These are phyloP conservation scores for Teratosphaeria nubilosa DNA, from an alignment of 2,329 filamentous ascomycete species.

Conservation along the genomic window DNA sequence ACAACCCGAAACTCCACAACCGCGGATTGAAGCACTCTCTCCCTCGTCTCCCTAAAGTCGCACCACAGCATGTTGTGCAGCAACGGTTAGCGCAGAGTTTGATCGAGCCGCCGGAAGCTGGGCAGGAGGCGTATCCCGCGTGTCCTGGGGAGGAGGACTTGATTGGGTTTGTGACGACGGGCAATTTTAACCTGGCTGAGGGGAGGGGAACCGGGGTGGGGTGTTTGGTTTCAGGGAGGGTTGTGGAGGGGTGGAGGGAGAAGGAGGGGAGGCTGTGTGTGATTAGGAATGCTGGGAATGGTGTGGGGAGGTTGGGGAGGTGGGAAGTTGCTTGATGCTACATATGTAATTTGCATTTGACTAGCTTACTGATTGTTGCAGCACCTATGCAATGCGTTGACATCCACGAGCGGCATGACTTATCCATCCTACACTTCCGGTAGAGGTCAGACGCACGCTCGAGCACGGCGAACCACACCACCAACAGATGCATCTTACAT, in stretches of 20 bases:
- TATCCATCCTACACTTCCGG: too few relatives aligned
- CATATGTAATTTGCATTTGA: not conserved
- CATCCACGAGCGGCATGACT: too few relatives aligned
- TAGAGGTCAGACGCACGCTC: too few relatives aligned
- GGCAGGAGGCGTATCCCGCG: slow-evolving; percentile 43
- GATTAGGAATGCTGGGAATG: slow-evolving; percentile 70
- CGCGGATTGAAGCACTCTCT: slow-evolving; percentile 15
- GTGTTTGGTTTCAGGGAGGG: slow-evolving; percentile 52
- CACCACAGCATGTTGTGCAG: slow-evolving; percentile 36
- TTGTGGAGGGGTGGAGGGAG: slow-evolving; percentile 34
- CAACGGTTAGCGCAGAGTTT: slow-evolving; percentile 32
- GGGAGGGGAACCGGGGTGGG: slow-evolving; percentile 70
- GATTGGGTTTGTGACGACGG: slow-evolving; percentile 82
- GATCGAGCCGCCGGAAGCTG: slow-evolving; percentile 31
- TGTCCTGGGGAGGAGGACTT: slow-evolving; percentile 68
- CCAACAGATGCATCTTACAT: too few relatives aligned
- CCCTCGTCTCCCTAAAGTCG: slow-evolving; percentile 22
- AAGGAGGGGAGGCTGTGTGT: slow-evolving; percentile 55
- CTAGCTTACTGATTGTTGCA: too few relatives aligned
- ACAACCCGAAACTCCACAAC: slow-evolving; percentile 5
- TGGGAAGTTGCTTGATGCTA: slow-evolving; percentile 53
- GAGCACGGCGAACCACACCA: too few relatives aligned
- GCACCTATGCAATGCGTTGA: too few relatives aligned
- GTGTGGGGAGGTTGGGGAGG: slow-evolving; percentile 63
- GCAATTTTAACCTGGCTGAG: slow-evolving; percentile 68